Percentiles rank a stretch among this genome's conserved stretches.
Conservation (phyloP, 768 basidiomycete genomes). For the Hypsizygus marmoreus region DNA sequence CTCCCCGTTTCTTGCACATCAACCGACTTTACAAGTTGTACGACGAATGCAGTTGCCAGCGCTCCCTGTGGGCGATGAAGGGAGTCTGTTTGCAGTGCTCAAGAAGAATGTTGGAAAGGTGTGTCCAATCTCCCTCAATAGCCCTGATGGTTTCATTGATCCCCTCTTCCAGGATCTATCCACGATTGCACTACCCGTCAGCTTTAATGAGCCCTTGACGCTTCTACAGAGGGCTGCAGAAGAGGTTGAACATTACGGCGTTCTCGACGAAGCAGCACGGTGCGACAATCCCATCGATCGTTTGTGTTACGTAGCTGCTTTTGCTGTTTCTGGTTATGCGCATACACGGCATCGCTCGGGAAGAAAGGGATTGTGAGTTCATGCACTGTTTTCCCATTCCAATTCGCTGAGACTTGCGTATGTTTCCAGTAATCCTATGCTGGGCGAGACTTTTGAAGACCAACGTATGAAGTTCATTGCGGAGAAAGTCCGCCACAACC, state of each 20-base stretch:
- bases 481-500: constrained; percentile 87
- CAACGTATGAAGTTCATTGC: constrained; percentile 78
- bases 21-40: constrained; percentile 32
- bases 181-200: constrained; percentile 81
- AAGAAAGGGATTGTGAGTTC: constrained; percentile 83
- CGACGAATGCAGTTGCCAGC: constrained; percentile 64
- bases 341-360: constrained; percentile 80
- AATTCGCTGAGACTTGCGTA: constrained; percentile 7
- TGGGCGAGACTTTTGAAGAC: constrained; percentile 88
- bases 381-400: neutral
- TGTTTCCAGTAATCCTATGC: constrained; percentile 75
- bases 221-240: constrained; percentile 82
- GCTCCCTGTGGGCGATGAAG: constrained; percentile 68
- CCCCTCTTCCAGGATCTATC: constrained; percentile 64
- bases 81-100: constrained; percentile 77
- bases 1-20: constrained; percentile 4
- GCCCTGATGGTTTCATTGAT: constrained; percentile 4
- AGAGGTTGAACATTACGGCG: constrained; percentile 75
- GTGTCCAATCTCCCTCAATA: constrained; percentile 6
- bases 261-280: constrained; percentile 67
- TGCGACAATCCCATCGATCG: constrained; percentile 62
- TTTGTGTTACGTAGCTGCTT: constrained; percentile 78
- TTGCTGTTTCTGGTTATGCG: constrained; percentile 83
- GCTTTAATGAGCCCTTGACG: constrained; percentile 88
- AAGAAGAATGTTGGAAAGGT: constrained; percentile 93